phyloP scores from a whole-genome alignment of 352 stramenopile genomes.

The Globisporangium radiosum region DNA sequence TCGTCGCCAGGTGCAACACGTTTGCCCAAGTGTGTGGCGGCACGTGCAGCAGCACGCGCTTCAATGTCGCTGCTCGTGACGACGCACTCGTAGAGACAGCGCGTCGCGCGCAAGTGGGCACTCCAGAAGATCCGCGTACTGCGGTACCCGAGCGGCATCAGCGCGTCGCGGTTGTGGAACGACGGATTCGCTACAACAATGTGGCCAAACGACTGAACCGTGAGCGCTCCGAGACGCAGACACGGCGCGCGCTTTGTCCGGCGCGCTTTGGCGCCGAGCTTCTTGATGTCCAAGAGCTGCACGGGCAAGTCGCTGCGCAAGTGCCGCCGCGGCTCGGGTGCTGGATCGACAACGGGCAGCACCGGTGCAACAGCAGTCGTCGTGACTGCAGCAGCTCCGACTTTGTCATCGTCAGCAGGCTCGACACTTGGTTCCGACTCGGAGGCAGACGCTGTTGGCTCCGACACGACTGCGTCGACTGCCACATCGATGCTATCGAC shows the following conservation, averaged over 20 bases:
- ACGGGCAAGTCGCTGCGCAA: slow-evolving; percentile 40
- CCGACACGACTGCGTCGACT: too few species aligned
- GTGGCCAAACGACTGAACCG: slow-evolving; percentile 73
- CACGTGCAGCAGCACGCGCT: slow-evolving; percentile 18
- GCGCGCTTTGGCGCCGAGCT: slow-evolving; percentile 41
- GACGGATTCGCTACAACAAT: slow-evolving; percentile 69
- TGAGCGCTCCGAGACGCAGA: slow-evolving; percentile 72
- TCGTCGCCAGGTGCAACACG: background rate
- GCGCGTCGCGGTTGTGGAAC: slow-evolving; percentile 84
- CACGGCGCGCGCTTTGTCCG: slow-evolving; percentile 42
- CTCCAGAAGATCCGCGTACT: slow-evolving; percentile 94
- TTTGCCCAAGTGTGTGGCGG: slow-evolving; percentile 1
- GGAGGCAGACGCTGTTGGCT: too few species aligned
- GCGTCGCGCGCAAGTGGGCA: slow-evolving; percentile 28
- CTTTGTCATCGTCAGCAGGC: background rate
- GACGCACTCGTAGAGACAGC: slow-evolving; percentile 90
- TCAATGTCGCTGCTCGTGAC: slow-evolving; percentile 79
- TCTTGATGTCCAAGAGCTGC: slow-evolving; percentile 47
- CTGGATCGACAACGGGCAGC: slow-evolving; percentile 43
- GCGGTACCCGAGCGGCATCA: slow-evolving; percentile 87
- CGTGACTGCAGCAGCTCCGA: background rate
- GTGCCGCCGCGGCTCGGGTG: slow-evolving; percentile 27
- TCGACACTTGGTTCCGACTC: too few species aligned
- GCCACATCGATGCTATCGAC: background rate
- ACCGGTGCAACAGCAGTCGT: slow-evolving; percentile 8